Base-by-base conservation (phyloP, 2,329 filamentous ascomycete species). In the Trichoderma guizhouense region DNA sequence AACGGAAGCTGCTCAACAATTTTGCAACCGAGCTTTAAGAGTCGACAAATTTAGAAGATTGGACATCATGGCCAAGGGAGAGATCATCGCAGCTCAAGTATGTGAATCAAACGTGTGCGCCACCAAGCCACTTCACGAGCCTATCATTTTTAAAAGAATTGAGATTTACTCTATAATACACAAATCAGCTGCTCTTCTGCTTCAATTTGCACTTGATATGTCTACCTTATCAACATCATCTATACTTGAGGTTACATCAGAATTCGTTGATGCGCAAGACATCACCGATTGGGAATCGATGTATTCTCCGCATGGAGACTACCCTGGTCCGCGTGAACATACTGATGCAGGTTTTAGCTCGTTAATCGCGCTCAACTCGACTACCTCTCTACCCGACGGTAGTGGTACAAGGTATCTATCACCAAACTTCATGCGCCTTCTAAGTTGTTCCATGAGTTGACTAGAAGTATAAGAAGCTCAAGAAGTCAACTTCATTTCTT, bases 1-100 rank as follows among this genome's bases (percentile, higher is more conserved):
- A 43, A 34, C 34, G 55, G 65, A 68, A 68, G 65, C 55, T 68
- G 26, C 36, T 32, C 34, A 51, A 51, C 28, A 11, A 24, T 18
- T 47, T 26, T 5, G 9, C 12, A 60, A 51, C 26, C 34, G 53
- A 68, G 65, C 34, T 32, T 32, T 11, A 39, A 67, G n/a, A 30
- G 0, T 5, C 7, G 14, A 18, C 24, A 15, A 26, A 18, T 15
- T 26, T 12, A n/a, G 32, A 15, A 15, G n/a, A 26, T 24, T 15
- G 24, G 8, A 21, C n/a, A 12, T 11, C 2, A n/a, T 30, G 15
- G 55, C 11, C 18, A 32, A 32, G 55, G n/a, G 5, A 1, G 30
- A 43, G 4, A 21, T 51, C 7, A 51, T 51, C 18, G 5, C 1
- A 21, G 55, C 15, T 21, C 8, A 4, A 58, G 55, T 3, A 18